Evolutionary conservation across 1,284 basidiomycete genomes (phyloP).

Genomic region (Ceratobasidium sp.): DNA sequence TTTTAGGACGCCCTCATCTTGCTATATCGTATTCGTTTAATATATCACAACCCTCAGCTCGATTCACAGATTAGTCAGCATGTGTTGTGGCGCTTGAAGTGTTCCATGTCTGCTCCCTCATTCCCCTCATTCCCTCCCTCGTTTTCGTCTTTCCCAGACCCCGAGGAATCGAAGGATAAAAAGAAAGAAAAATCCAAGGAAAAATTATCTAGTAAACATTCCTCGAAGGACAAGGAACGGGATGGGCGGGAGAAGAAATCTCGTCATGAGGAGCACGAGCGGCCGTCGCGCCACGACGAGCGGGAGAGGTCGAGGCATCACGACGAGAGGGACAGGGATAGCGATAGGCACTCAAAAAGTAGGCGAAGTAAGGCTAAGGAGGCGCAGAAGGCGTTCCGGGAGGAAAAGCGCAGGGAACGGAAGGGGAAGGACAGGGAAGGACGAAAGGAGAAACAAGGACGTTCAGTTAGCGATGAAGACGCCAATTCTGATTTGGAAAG

Average conservation of each 20-base stretch:
- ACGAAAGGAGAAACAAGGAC: slow-evolving; percentile 38
- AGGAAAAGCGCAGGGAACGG: slow-evolving; percentile 39
- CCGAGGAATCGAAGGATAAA: slow-evolving; percentile 20
- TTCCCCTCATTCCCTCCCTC: slow-evolving; percentile 40
- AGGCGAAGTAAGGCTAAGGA: slow-evolving; percentile 43
- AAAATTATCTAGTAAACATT: slow-evolving; percentile 10
- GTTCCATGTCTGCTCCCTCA: slow-evolving; percentile 37
- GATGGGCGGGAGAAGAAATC: slow-evolving; percentile 3
- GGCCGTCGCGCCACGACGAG: slow-evolving; percentile 18
- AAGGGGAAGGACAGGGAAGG: slow-evolving; percentile 21
- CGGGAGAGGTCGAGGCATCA: background rate
- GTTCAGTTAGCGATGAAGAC: slow-evolving; percentile 40
- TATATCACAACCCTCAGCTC: slow-evolving; percentile 35
- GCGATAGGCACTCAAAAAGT: slow-evolving; percentile 37
- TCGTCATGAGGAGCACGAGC: slow-evolving; percentile 15
- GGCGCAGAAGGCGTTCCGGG: slow-evolving; percentile 25
- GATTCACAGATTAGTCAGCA: slow-evolving; percentile 19
- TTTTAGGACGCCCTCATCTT: slow-evolving; percentile 1
- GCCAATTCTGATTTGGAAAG: slow-evolving; percentile 40
- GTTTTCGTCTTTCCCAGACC: slow-evolving; percentile 41
- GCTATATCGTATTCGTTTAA: slow-evolving; percentile 30
- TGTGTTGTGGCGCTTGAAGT: slow-evolving; percentile 11
- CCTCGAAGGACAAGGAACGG: slow-evolving; percentile 34
- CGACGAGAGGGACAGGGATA: slow-evolving; percentile 15
- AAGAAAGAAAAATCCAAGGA: slow-evolving; percentile 17